A percentile compares a stretch with the other conserved stretches of the same genome.
These are phyloP conservation scores for Pestalotiopsis sp. DNA, from an alignment of 2,329 filamentous ascomycete species.

Conservation along the genomic window DNA sequence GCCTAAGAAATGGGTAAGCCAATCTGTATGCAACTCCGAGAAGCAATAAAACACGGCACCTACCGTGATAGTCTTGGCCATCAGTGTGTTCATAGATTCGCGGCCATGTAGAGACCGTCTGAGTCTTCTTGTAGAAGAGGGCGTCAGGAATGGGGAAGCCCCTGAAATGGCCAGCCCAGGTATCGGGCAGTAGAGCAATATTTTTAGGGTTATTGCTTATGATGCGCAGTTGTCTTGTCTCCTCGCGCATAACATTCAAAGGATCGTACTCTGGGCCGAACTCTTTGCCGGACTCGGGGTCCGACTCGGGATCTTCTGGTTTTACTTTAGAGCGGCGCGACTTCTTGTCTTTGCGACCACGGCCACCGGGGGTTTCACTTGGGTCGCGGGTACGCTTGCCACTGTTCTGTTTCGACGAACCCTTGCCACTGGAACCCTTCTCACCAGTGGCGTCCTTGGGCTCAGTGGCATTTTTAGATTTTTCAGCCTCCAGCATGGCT, in stretches of 20 bases:
- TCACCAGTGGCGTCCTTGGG: no score
- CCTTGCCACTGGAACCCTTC: no score
- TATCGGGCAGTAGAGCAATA: conserved; percentile 32
- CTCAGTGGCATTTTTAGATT: no score
- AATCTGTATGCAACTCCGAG: conserved; percentile 22
- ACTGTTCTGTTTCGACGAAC: not conserved
- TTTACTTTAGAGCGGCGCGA: not conserved
- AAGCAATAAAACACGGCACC: conserved; percentile 22
- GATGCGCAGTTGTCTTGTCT: not conserved
- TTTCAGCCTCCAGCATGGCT: no score
- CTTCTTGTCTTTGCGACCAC: not conserved
- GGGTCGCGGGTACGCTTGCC: not conserved
- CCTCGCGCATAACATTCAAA: not conserved
- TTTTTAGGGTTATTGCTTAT: conserved; percentile 26
- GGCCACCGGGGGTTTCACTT: not conserved
- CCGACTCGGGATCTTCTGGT: not conserved
- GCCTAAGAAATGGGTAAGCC: conserved; percentile 26
- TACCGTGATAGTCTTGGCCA: conserved; percentile 32
- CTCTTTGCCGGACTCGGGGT: not conserved
- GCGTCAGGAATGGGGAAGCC: conserved; percentile 32
- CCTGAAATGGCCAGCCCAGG: conserved; percentile 33
- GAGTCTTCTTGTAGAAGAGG: conserved; percentile 30
- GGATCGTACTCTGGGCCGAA: no score
- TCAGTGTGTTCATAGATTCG: conserved; percentile 31
- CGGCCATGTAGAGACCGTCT: conserved; percentile 25